Conservation (phyloP, 768 basidiomycete genomes). For the Cyclocybe cylindracea region DNA sequence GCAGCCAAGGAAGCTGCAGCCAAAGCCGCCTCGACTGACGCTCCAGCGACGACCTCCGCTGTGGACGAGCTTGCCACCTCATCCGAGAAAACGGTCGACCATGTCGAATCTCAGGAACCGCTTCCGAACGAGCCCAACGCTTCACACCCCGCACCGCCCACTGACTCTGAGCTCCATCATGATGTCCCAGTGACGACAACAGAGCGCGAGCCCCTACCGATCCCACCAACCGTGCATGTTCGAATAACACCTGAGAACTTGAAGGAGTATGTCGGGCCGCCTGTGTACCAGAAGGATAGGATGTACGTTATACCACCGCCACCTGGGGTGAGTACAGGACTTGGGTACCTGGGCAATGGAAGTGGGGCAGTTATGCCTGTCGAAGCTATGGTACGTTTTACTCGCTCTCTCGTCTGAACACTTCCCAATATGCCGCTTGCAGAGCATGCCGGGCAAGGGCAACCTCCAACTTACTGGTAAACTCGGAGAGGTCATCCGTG, state of each 20-base stretch:
- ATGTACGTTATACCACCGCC: conserved; percentile 83
- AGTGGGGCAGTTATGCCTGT: conserved; percentile 97
- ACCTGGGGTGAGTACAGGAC: conserved; percentile 90
- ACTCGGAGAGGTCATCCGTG: conserved; percentile 96
- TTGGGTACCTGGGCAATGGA: conserved; percentile 96
- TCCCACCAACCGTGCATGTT: conserved; percentile 80
- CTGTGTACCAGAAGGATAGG: conserved; percentile 92
- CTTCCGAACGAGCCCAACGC: conserved; percentile 34
- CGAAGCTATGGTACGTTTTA: conserved; percentile 79
- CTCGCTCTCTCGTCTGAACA: not conserved
- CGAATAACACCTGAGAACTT: conserved; percentile 84
- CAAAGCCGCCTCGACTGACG: no score
- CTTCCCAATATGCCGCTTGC: conserved; percentile 3
- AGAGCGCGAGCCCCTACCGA: conserved; percentile 75
- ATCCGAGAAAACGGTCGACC: not conserved
- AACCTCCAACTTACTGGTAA: conserved; percentile 92
- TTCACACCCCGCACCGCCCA: no score
- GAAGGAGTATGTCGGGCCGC: conserved; percentile 96
- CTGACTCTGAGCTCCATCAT: no score
- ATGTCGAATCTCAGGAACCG: conserved; percentile 56
- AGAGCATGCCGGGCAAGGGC: conserved; percentile 98
- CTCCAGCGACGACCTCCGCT: no score
- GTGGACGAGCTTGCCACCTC: conserved; percentile 16
- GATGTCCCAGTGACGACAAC: conserved; percentile 61
- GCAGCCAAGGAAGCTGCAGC: conserved; percentile 25